phyloP scores from a whole-genome alignment of 495 filamentous ascomycete genomes.

The Darksidea phi region DNA sequence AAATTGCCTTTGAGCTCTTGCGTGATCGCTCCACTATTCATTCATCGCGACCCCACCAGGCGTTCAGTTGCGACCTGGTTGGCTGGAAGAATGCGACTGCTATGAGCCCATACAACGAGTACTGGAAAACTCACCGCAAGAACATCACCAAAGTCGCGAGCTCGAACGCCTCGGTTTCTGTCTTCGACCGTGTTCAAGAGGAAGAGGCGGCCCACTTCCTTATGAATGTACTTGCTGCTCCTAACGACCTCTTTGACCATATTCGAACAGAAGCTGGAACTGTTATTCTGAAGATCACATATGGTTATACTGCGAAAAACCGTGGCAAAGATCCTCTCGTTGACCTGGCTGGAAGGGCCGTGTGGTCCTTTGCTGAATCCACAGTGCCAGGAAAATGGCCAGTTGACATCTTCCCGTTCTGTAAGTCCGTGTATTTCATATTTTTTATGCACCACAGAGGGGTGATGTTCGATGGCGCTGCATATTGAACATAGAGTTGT shows the following conservation, averaged over 20 bases:
- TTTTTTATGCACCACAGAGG: no score
- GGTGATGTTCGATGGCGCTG: no score
- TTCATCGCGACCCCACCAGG: constrained; percentile 33
- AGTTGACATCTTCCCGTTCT: constrained; percentile 48
- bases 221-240: constrained; percentile 4
- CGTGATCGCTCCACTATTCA: constrained; percentile 50
- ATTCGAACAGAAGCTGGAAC: constrained; percentile 43
- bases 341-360: constrained; percentile 41
- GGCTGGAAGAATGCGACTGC: constrained; percentile 25
- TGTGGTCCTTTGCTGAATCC: constrained; percentile 46
- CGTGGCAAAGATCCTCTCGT: constrained; percentile 48
- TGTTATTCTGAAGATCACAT: constrained; percentile 50
- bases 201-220: constrained; percentile 25
- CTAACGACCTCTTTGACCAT: not conserved
- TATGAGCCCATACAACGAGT: constrained; percentile 8
- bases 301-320: constrained; percentile 51
- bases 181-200: constrained; percentile 6
- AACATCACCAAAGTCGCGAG: constrained; percentile 17
- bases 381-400: constrained; percentile 45
- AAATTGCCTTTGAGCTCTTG: constrained; percentile 48
- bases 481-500: no score
- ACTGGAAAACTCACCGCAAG: constrained; percentile 15
- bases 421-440: no score
- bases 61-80: not conserved
- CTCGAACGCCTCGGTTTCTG: not conserved